These are phyloP conservation scores for Sporothrix brunneoviolacea DNA, from an alignment of 2,329 filamentous ascomycete species.

Conservation along the genomic window DNA sequence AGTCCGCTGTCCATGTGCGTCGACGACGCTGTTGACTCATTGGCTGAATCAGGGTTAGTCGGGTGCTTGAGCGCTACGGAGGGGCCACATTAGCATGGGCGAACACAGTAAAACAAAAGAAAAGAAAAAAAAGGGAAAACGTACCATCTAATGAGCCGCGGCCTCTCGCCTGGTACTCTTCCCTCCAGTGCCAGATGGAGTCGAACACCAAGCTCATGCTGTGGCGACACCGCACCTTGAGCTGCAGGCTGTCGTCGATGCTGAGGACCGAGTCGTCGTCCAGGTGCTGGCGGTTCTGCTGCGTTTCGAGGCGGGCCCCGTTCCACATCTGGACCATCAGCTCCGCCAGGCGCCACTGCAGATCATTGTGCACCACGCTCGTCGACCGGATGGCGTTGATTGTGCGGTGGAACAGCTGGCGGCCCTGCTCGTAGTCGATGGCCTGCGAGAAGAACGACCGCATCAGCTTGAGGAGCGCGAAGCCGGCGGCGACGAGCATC, in stretches of 20 bases:
- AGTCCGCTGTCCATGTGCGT: conserved; percentile 58
- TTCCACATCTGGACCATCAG: conserved; percentile 88
- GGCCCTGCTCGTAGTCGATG: conserved; percentile 62
- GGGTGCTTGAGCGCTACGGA: conserved; percentile 74
- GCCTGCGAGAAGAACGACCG: conserved; percentile 67
- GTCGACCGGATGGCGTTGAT: conserved; percentile 65
- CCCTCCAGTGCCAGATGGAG: conserved; percentile 78
- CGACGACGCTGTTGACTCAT: conserved; percentile 64
- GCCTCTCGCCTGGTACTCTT: conserved; percentile 67
- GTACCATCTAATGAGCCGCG: conserved; percentile 65
- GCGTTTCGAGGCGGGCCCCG: conserved; percentile 49
- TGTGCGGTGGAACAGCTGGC: conserved; percentile 63
- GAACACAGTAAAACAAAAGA: background rate
- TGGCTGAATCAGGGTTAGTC: conserved; percentile 74
- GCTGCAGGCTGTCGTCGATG: conserved; percentile 65
- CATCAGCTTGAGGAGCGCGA: conserved; percentile 71
- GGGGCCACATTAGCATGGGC: background rate
- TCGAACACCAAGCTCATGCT: conserved; percentile 83
- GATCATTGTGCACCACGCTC: conserved; percentile 70
- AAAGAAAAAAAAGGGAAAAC: conserved; percentile 23
- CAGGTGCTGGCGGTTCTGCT: conserved; percentile 37
- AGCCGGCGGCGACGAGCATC: conserved; percentile 76
- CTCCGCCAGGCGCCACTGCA: conserved; percentile 72
- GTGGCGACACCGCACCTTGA: conserved; percentile 76
- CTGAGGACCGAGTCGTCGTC: conserved; percentile 43